Evolutionary conservation across 2,329 filamentous ascomycete genomes (phyloP).

Genomic region (Tolypocladium pustulatum): DNA sequence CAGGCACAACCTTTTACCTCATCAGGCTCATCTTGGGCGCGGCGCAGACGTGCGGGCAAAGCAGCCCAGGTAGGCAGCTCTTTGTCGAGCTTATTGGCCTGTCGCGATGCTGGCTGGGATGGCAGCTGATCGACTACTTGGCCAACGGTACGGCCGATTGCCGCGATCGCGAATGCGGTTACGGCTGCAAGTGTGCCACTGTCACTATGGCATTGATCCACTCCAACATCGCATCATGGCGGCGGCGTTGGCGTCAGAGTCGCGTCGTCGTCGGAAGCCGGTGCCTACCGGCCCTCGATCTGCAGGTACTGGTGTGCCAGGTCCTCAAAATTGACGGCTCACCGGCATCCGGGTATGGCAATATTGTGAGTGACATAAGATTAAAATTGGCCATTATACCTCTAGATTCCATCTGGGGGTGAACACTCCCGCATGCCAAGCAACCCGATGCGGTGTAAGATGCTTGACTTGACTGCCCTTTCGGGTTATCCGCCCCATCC

Average conservation of each 20-base stretch:
- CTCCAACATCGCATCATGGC: not conserved
- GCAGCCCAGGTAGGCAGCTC: not conserved
- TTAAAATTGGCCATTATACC: not conserved
- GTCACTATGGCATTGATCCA: not conserved
- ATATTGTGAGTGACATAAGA: not conserved
- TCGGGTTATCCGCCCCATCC: not conserved
- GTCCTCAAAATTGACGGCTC: not conserved
- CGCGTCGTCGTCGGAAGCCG: not conserved
- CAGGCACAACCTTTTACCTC: not conserved
- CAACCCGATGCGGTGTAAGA: not conserved
- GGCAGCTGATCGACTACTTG: not conserved
- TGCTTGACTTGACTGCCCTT: not conserved
- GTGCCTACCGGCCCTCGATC: not conserved
- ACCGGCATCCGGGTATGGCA: not conserved
- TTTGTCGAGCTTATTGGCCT: not conserved
- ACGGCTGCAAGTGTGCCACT: not conserved
- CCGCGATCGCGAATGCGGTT: not conserved
- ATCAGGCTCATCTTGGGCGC: not conserved
- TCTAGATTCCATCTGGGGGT: not conserved
- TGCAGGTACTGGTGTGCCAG: not conserved
- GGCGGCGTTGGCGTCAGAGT: not conserved
- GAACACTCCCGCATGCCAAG: not conserved
- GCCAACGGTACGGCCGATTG: not conserved
- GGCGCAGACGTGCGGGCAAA: not conserved
- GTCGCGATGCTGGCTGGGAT: not conserved